A percentile compares a stretch with the other conserved stretches of the same genome.
These are phyloP conservation scores for Leptomonas seymouri DNA, from an alignment of 208 protist genomes.

Conservation along the genomic window DNA sequence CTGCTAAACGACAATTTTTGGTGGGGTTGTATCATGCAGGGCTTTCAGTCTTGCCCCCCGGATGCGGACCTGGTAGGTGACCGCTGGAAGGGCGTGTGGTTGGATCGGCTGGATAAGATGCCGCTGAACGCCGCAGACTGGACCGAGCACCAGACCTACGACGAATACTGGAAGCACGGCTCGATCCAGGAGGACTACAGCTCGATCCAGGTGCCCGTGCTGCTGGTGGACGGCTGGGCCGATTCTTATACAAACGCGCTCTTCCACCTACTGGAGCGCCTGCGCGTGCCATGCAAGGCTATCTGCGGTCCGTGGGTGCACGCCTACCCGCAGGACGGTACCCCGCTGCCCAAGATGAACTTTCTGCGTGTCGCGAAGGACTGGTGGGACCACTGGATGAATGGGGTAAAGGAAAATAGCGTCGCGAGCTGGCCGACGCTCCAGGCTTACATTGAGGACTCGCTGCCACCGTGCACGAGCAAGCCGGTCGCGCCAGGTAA, in stretches of 20 bases:
- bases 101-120: conserved; percentile 53
- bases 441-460: conserved; percentile 64
- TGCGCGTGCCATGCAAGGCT: conserved; percentile 54
- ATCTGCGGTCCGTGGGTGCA: conserved; percentile 71
- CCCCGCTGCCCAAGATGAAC: conserved; percentile 54
- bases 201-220: conserved; percentile 54
- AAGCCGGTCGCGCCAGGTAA: conserved; percentile 47
- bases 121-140: conserved; percentile 57
- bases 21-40: conserved; percentile 75
- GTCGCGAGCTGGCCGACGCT: conserved; percentile 40
- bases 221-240: conserved; percentile 61
- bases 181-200: conserved; percentile 61
- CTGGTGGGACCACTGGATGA: conserved; percentile 66
- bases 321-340: conserved; percentile 65
- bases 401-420: conserved; percentile 37
- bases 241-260: conserved; percentile 69
- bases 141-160: conserved; percentile 52
- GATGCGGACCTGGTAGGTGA: conserved; percentile 52
- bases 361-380: conserved; percentile 57
- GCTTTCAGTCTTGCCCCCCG: conserved; percentile 48
- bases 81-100: conserved; percentile 51
- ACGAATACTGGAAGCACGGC: conserved; percentile 68
- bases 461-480: conserved; percentile 41
- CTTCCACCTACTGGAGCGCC: conserved; percentile 49
- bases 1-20: conserved; percentile 78